Conservation (phyloP, 805 yeast species). For the Ogataea nakhonphanomensis region DNA sequence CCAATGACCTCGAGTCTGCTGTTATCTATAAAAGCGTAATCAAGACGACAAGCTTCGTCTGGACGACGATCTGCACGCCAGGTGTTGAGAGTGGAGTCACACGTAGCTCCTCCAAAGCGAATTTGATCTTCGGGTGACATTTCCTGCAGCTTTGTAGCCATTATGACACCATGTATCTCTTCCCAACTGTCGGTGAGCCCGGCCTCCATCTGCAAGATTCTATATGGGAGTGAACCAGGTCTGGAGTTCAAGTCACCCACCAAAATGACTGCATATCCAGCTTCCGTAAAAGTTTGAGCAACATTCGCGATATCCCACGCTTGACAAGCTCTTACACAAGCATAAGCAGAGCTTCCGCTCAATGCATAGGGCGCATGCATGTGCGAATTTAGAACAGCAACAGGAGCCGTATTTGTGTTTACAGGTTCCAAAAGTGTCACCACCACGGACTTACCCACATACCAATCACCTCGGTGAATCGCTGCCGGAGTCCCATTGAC, state of each 20-base stretch:
- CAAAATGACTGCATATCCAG: slow-evolving; percentile 82
- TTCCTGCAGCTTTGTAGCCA: slow-evolving; percentile 38
- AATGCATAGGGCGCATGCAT: slow-evolving; percentile 95
- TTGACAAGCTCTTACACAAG: slow-evolving; percentile 88
- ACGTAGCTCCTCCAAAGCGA: slow-evolving; percentile 74
- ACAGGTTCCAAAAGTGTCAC: slow-evolving; percentile 63
- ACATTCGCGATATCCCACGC: slow-evolving; percentile 91
- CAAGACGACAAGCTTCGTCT: slow-evolving; percentile 81
- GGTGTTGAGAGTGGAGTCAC: slow-evolving; percentile 83
- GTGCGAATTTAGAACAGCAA: slow-evolving; percentile 86
- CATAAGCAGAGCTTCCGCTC: slow-evolving; percentile 83
- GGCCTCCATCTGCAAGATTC: slow-evolving; percentile 65
- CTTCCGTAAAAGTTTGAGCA: slow-evolving; percentile 54
- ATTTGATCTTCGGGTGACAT: slow-evolving; percentile 63
- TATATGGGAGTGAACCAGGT: slow-evolving; percentile 82
- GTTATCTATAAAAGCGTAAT: slow-evolving; percentile 79
- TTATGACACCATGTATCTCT: slow-evolving; percentile 49
- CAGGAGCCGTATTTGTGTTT: slow-evolving; percentile 42
- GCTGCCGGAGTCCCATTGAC: slow-evolving; percentile 95
- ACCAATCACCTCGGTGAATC: slow-evolving; percentile 94
- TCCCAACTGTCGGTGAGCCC: slow-evolving; percentile 83
- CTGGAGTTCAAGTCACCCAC: slow-evolving; percentile 92
- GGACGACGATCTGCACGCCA: slow-evolving; percentile 63
- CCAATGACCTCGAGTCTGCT: slow-evolving; percentile 46
- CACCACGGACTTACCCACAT: slow-evolving; percentile 87